Conservation (phyloP, 148 eudicot genomes). For the Rhododendron williamsianum region DNA sequence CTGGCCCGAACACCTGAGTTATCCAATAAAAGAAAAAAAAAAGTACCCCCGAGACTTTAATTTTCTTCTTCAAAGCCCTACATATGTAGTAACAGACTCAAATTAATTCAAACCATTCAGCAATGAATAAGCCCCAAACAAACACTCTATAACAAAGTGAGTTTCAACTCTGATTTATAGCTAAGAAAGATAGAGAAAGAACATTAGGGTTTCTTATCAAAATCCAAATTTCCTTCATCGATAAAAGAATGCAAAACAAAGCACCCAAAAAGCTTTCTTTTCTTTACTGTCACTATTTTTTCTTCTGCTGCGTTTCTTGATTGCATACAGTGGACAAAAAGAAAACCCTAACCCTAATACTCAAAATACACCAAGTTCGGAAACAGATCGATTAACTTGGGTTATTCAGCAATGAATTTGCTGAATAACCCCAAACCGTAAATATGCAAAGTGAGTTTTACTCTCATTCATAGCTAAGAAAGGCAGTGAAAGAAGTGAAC, state of each 20-base stretch:
- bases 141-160: background rate
- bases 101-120: constrained; percentile 10
- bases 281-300: background rate
- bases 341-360: background rate
- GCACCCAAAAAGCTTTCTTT: background rate
- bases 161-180: background rate
- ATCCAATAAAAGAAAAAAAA: background rate
- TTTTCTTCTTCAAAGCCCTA: constrained; percentile 19
- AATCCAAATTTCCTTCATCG: background rate
- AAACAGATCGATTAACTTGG: background rate
- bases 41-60: background rate
- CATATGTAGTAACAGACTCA: constrained; percentile 19
- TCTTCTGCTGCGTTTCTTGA: background rate
- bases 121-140: background rate
- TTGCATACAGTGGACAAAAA: background rate
- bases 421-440: background rate
- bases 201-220: background rate
- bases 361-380: background rate
- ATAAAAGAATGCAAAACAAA: background rate
- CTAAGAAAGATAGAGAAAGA: background rate
- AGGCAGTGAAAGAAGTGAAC: background rate
- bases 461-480: background rate
- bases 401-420: no score
- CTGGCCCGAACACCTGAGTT: background rate
- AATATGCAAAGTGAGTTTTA: background rate